phyloP scores from a whole-genome alignment of 1,284 basidiomycete species.

The Apiotrichum veenhuisii region DNA sequence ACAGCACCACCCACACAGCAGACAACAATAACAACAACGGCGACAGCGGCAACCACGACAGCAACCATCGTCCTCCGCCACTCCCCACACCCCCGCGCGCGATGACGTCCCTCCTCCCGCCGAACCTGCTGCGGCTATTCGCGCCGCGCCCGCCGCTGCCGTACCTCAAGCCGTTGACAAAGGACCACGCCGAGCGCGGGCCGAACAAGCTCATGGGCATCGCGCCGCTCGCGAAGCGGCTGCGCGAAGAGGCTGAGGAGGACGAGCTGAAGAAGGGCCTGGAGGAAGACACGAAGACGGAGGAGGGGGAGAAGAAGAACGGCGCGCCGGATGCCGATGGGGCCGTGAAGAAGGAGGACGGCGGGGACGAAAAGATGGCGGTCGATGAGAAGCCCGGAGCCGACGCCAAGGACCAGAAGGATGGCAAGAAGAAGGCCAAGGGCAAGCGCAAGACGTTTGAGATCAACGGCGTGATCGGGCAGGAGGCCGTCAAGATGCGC shows the following conservation, averaged over 20 bases:
- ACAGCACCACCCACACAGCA: no score
- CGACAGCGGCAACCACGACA: background rate
- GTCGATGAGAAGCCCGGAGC: conserved; percentile 56
- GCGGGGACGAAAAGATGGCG: conserved; percentile 49
- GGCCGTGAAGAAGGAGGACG: conserved; percentile 56
- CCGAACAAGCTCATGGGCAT: conserved; percentile 71
- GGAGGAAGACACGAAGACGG: conserved; percentile 48
- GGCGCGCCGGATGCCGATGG: conserved; percentile 22
- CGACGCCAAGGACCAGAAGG: conserved; percentile 6
- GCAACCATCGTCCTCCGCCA: no score
- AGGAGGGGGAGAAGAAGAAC: conserved; percentile 64
- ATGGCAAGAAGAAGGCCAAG: conserved; percentile 60
- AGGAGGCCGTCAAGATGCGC: conserved; percentile 60
- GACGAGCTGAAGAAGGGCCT: conserved; percentile 46
- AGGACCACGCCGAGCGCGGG: conserved; percentile 69
- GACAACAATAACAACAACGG: background rate
- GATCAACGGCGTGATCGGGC: conserved; percentile 52
- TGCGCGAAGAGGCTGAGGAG: conserved; percentile 71
- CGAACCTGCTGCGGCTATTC: conserved; percentile 90
- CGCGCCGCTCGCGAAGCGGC: conserved; percentile 63
- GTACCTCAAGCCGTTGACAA: conserved; percentile 76
- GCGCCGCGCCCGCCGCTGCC: conserved; percentile 82
- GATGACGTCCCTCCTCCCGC: conserved; percentile 79
- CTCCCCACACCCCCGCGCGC: no score
- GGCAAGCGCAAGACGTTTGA: conserved; percentile 62